These are phyloP conservation scores for Lactarius akahatsu DNA, from an alignment of 768 basidiomycete species.

Conservation along the genomic window DNA sequence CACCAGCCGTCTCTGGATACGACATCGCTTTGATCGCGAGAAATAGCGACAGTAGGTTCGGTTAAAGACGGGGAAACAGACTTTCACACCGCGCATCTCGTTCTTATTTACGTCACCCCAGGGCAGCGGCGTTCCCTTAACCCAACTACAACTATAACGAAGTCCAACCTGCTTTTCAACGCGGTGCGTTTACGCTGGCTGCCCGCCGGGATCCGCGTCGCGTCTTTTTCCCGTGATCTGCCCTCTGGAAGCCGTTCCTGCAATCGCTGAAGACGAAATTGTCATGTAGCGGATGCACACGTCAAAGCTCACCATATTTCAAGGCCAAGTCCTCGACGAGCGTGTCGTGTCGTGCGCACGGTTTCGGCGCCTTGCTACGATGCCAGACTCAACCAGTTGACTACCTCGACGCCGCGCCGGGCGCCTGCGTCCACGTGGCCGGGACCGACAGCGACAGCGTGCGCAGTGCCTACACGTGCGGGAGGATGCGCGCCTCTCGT, in stretches of 20 bases:
- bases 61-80: conserved; percentile 37
- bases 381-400: not conserved
- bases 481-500: no score
- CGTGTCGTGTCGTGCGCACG: conserved; percentile 14
- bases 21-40: conserved; percentile 35
- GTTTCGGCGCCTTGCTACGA: not conserved
- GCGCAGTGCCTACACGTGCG: no score
- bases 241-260: conserved; percentile 41
- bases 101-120: conserved; percentile 17
- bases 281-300: conserved; percentile 35
- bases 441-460: no score
- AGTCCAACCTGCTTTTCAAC: conserved; percentile 36
- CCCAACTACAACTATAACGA: conserved; percentile 36
- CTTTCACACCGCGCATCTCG: not conserved
- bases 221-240: conserved; percentile 40
- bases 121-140: conserved; percentile 40
- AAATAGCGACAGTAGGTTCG: conserved; percentile 33
- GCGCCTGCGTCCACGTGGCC: no score
- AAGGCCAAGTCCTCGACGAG: conserved; percentile 35
- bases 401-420: not conserved
- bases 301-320: conserved; percentile 40
- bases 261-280: conserved; percentile 41
- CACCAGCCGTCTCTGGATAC: conserved; percentile 41
- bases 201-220: conserved; percentile 38
- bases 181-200: conserved; percentile 37